phyloP scores from a whole-genome alignment of 75 land plant genomes.

The Gnetum montanum region DNA sequence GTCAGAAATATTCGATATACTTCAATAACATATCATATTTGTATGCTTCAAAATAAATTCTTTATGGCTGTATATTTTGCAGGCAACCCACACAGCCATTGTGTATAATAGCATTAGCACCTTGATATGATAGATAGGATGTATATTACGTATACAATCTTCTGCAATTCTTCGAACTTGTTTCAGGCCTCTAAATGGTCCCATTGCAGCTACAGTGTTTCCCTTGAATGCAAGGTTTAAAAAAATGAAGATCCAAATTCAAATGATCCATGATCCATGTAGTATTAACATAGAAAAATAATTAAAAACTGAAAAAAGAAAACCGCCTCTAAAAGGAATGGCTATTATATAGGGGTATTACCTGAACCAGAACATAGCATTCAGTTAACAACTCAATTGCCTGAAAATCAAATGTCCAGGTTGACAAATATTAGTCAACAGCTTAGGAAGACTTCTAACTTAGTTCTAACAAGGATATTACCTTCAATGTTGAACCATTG shows the following conservation, averaged over 20 bases:
- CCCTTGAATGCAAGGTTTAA: too few relatives aligned
- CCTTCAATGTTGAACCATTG: conserved; percentile 85
- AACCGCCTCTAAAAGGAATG: neutral
- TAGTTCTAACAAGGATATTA: conserved; percentile 12
- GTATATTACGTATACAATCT: conserved; percentile 79
- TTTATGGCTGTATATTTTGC: too few relatives aligned
- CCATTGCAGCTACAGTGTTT: conserved; percentile 95
- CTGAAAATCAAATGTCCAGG: conserved; percentile 20
- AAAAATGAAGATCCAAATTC: neutral
- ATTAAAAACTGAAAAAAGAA: neutral
- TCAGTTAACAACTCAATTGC: conserved; percentile 91
- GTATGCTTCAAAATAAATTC: neutral
- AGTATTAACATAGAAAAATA: neutral
- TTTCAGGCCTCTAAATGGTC: conserved; percentile 87
- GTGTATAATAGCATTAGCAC: conserved; percentile 17
- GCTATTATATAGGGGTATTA: too few relatives aligned
- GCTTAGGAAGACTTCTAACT: neutral
- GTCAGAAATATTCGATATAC: neutral
- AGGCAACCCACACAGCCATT: neutral
- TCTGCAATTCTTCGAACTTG: conserved; percentile 83
- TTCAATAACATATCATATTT: neutral
- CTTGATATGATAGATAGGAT: conserved; percentile 94
- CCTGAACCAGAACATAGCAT: conserved; percentile 97
- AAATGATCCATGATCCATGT: neutral
- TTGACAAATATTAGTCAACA: neutral